Conservation (phyloP, 2,329 filamentous ascomycete genomes). For the Cercospora canescens region DNA sequence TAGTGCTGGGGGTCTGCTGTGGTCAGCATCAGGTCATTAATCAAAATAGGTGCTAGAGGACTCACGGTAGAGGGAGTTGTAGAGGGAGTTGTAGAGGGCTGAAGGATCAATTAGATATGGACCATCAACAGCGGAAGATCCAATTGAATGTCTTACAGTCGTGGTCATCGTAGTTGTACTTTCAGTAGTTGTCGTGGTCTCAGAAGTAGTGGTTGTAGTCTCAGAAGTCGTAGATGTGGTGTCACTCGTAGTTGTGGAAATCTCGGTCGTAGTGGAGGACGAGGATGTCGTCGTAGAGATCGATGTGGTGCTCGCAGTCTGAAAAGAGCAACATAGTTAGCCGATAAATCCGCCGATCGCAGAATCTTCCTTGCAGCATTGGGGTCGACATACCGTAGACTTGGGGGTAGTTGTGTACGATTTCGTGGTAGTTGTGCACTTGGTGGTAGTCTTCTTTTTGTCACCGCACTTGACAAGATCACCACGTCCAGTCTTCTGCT, state of each 20-base stretch:
- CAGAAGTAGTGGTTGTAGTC: neutral
- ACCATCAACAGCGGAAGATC: no score
- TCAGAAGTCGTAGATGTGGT: neutral
- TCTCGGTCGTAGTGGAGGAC: neutral
- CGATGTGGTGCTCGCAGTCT: neutral
- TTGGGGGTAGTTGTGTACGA: neutral
- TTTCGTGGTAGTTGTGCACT: neutral
- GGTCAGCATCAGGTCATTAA: neutral
- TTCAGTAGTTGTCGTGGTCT: neutral
- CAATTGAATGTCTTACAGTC: no score
- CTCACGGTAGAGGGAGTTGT: no score
- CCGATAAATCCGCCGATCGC: neutral
- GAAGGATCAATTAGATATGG: no score
- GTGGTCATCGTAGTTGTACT: neutral
- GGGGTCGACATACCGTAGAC: neutral
- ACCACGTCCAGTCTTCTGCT: constrained; percentile 1
- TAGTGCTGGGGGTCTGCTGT: neutral
- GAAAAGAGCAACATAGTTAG: neutral
- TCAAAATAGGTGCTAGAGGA: no score
- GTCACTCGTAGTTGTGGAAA: neutral
- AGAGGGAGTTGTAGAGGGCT: no score
- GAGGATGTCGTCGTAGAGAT: neutral
- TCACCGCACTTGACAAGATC: constrained; percentile 5
- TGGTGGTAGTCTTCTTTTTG: neutral
- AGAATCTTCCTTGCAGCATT: neutral